These are phyloP conservation scores for Ophiostoma angusticollis DNA, from an alignment of 2,329 filamentous ascomycete species.

Conservation along the genomic window DNA sequence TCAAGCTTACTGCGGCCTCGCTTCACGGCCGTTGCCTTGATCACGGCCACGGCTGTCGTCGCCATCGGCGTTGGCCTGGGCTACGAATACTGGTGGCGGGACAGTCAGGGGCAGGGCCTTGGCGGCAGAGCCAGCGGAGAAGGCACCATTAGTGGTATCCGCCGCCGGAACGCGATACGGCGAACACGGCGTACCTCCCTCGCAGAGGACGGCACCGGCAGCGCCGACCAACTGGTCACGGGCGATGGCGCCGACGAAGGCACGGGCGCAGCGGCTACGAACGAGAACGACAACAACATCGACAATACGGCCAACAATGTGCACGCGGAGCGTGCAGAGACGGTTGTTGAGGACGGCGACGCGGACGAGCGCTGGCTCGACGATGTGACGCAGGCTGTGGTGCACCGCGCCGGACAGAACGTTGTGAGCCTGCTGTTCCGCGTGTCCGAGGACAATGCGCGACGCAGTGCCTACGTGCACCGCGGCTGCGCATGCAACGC, in stretches of 20 bases:
- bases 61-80: constrained; percentile 11
- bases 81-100: constrained; percentile 6
- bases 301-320: too few species aligned
- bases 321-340: constrained; percentile 13
- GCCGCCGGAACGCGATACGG: constrained; percentile 14
- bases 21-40: constrained; percentile 9
- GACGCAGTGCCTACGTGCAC: constrained; percentile 80
- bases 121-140: too few species aligned
- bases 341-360: constrained; percentile 19
- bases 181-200: constrained; percentile 10
- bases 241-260: constrained; percentile 9
- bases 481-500: constrained; percentile 85
- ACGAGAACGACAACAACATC: neutral
- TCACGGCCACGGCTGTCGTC: constrained; percentile 11
- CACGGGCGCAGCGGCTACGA: neutral
- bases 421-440: constrained; percentile 77
- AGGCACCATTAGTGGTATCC: too few species aligned
- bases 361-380: constrained; percentile 42
- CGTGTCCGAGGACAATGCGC: constrained; percentile 86
- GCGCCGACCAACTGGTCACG: constrained; percentile 20
- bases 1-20: constrained; percentile 12
- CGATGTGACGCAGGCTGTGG: constrained; percentile 27
- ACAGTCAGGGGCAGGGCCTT: neutral
- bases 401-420: constrained; percentile 55
- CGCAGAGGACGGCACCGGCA: constrained; percentile 13